A percentile compares a stretch with the other conserved stretches of the same genome.
Conservation (phyloP, 805 yeast genomes). For the Saccharomycopsis vini region DNA sequence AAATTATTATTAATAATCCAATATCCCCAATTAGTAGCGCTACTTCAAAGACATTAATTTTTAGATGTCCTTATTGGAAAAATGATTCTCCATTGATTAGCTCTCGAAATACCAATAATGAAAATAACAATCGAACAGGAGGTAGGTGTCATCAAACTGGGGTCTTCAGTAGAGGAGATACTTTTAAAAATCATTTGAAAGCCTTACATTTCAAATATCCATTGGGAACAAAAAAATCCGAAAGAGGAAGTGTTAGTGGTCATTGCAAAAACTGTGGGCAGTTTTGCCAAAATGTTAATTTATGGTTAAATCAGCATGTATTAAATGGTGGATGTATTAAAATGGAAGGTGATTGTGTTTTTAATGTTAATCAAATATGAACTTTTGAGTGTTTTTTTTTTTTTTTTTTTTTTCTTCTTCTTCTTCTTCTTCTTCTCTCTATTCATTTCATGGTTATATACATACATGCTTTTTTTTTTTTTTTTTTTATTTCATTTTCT, state of each 20-base stretch:
- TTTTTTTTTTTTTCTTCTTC: too few relatives aligned
- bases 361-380: too few relatives aligned
- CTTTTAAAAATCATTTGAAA: slow-evolving; percentile 82
- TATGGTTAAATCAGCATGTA: slow-evolving; percentile 70
- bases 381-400: too few relatives aligned
- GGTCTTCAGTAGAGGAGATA: slow-evolving; percentile 80
- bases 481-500: too few relatives aligned
- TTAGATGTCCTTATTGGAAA: slow-evolving; percentile 17
- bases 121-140: neutral
- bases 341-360: slow-evolving; percentile 2
- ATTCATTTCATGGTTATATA: too few relatives aligned
- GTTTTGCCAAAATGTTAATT: slow-evolving; percentile 58
- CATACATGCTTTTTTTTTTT: too few relatives aligned
- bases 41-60: slow-evolving; percentile 8
- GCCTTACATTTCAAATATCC: slow-evolving; percentile 89
- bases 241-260: slow-evolving; percentile 63
- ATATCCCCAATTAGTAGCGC: neutral
- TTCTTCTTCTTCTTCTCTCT: too few relatives aligned
- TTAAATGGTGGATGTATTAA: slow-evolving; percentile 11
- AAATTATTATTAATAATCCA: too few relatives aligned
- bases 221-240: slow-evolving; percentile 71
- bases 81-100: neutral
- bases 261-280: slow-evolving; percentile 68
- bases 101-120: too few relatives aligned
- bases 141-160: slow-evolving; percentile 68